Evolutionary conservation across 306 rosid genomes (phyloP), one percentile per base, ranked within the genome.

Genomic region (Astragalus membranaceus): DNA sequence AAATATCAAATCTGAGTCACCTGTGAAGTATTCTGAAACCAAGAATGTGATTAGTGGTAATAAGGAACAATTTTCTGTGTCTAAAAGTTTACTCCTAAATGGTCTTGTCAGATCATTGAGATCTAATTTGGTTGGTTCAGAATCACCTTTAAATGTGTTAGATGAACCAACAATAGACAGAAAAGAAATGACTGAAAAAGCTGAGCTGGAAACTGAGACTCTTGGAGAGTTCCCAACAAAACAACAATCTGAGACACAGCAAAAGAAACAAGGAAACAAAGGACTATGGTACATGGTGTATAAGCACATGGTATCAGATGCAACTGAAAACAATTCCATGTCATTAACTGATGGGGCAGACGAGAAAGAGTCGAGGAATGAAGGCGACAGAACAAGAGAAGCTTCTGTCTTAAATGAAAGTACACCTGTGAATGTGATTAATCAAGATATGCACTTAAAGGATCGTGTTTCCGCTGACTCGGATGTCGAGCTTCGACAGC

Each of bases 301-400:
- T 60, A 89, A 85, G 82, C 99, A 85, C 80, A 89, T 95, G 99
- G 90, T 58, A 66, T 80, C 97, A 61, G 80, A 84, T 46, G 55
- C 69, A 61, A 80, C 58, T 61, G 88, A 52, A 73, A 62, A 79
- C 73, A 89, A 75, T 69, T 50, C 80, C 48, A 64, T 75, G 60
- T 59, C 75, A 74, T 73, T 13, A 26, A 41, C 29, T 57, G 83
- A 73, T 49, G 84, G 63, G 26, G 76, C 43, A 54, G 47, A 75
- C 12, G 76, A 77, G 70, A 72, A 43, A 63, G 77, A 72, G 73
- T 42, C 67, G 46, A 57, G 33, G 54, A 15, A 50, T 37, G 76
- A 73, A 33, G 39, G 58, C 17, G 36, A 64, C 59, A 26, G 37
- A 35, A 30, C 43, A 50, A 23, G 61, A 52, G 81, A 11, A 71